Base-by-base conservation (phyloP, 2,329 filamentous ascomycete species). In the Ambrosiella cleistominuta region DNA sequence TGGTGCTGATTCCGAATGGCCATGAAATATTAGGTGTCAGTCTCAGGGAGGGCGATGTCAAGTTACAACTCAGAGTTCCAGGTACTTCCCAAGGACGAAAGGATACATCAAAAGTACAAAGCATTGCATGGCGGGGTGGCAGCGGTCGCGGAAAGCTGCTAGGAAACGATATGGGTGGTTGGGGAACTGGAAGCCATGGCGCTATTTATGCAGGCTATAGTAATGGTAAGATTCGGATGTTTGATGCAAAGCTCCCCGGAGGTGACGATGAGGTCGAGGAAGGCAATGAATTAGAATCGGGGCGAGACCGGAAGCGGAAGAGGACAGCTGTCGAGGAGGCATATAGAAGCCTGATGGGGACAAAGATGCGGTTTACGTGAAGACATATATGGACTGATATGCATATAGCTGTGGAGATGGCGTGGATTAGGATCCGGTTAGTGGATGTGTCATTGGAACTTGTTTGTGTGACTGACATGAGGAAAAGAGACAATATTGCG, bases 1-100 rank as follows among this genome's bases (percentile, higher is more conserved):
- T 86, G 2, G 71, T 96, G 0, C 81, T 93, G 64, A 95, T 86
- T 75, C 83, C 89, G 0, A 95, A 94, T 61, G 82, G 84, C 61
- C 78, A 80, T 39, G 84, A 96, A 68, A 84, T 97, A 2, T 73
- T 95, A 40, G 76, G 85, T 53, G 85, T 93, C 62, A 83, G 91
- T 63, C 71, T 96, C 50, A 85, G 88, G 59, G 80, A 91, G 60
- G 91, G 90, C 0, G 79, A 74, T 13, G 70, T 91, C 36, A 67
- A 93, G 40, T 84, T 83, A 47, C 80, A 84, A 11, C 73, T 96
- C 11, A 78, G 82, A 50, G 81, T 83, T 6, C 81, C 81, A 11
- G 58, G 45, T 11, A 47, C 13, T 27, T 40, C 17, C 7, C 40
- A 3, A 15, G 27, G 19, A 19, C 37, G 39, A 8, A 13, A n/a